Percentiles rank a stretch among this genome's conserved stretches.
Conservation (phyloP, 495 filamentous ascomycete genomes). For the Penicillium lagena region DNA sequence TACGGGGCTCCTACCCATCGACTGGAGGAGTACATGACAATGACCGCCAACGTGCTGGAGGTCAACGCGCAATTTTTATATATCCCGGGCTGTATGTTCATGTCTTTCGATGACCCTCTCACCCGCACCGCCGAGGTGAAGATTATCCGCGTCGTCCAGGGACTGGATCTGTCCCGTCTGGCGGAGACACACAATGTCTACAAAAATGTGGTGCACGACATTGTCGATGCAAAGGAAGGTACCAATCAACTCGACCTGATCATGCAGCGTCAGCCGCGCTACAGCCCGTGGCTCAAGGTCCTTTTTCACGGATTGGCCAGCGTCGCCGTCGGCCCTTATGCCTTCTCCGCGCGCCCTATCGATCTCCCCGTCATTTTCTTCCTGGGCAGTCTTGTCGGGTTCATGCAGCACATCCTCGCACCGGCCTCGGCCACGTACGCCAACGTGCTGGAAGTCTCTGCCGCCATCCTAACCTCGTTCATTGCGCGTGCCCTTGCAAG, state of each 20-base stretch:
- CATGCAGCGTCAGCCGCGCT: conserved; percentile 47
- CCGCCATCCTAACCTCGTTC: conserved; percentile 76
- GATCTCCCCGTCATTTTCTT: conserved; percentile 83
- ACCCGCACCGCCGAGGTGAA: conserved; percentile 89
- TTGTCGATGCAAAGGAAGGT: conserved; percentile 72
- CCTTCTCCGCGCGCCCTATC: conserved; percentile 74
- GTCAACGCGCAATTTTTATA: conserved; percentile 87
- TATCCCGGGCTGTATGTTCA: conserved; percentile 87
- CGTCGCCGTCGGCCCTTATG: conserved; percentile 72
- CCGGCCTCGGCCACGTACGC: conserved; percentile 67
- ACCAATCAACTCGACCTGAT: conserved; percentile 56
- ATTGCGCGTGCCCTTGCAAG: conserved; percentile 78
- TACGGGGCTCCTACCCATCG: conserved; percentile 72
- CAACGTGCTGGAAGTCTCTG: conserved; percentile 84
- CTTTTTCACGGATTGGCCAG: conserved; percentile 76
- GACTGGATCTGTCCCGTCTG: conserved; percentile 75
- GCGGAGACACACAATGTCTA: conserved; percentile 80
- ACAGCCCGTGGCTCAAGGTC: conserved; percentile 60
- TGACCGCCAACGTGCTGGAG: conserved; percentile 78
- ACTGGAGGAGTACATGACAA: conserved; percentile 77
- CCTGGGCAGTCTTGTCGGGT: conserved; percentile 73
- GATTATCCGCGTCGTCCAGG: conserved; percentile 66
- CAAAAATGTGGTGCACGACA: conserved; percentile 86
- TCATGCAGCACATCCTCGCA: conserved; percentile 70
- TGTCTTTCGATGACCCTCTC: conserved; percentile 80